Base-by-base conservation (phyloP, 2,329 filamentous ascomycete genomes). In the Stemphylium beticola region DNA sequence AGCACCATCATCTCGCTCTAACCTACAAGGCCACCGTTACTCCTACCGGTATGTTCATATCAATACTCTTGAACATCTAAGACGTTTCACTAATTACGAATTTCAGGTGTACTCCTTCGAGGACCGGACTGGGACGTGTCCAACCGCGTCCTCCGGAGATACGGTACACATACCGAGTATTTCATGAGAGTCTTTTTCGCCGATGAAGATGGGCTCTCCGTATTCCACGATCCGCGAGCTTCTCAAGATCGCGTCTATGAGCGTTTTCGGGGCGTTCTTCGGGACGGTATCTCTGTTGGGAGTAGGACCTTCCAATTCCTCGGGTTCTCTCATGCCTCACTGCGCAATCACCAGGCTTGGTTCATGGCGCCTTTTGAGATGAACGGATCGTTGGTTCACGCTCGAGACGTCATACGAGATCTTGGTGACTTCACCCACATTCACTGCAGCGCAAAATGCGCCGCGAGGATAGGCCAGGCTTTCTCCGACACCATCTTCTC, bases 401-500 rank as follows among this genome's bases (percentile, higher is more conserved):
- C 65, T 3, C 44, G 52, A 0, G 89, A 93, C 61, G 93, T 74
- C 9, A 74, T 74, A 15, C 38, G 49, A 32, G 51, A 66, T 15
- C 42, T 74, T 14, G 72, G 72, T 9, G 62, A 74, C 41, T 74
- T 87, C 65, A 72, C 67, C 1, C 53, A 73, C n/a, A 83, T 87
- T 40, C 72, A 74, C 4, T 83, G 76, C 32, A 82, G 83, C 2
- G 82, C 84, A 0, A 85, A 83, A 56, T 85, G 83, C 61, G 84
- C 84, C 7, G 84, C 84, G 4, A 74, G 85, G 20, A 85, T 87
- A 52, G 84, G 84, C 0, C 85, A 87, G 62, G 88, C 89, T 0
- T 96, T 96, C 62, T 92, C 90, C 0, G 90, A 96, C 61, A 96
- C 91, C 0, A 84, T 88, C 0, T 86, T 83, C 26, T 84, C 88